A percentile compares a stretch with the other conserved stretches of the same genome.
Conservation (phyloP, 441 rosid genomes). For the Eruca vesicaria region DNA sequence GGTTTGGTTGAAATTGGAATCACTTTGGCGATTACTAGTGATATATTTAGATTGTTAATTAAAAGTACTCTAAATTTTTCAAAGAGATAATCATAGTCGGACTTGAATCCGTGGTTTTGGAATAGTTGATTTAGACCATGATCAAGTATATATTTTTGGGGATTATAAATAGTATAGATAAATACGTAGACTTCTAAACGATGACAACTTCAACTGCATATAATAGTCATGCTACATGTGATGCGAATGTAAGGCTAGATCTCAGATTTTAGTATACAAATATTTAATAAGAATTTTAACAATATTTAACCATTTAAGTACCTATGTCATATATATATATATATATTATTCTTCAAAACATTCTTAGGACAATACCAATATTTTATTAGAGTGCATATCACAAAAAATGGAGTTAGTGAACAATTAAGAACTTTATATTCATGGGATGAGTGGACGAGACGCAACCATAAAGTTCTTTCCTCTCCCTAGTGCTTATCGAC, state of each 20-base stretch:
- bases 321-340: too few species aligned
- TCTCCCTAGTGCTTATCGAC: not conserved
- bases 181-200: not conserved
- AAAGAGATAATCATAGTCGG: not conserved
- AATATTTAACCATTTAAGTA: too few species aligned
- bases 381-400: too few species aligned
- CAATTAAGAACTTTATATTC: too few species aligned
- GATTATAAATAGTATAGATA: not conserved
- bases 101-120: not conserved
- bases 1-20: not conserved
- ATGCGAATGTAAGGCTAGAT: not conserved
- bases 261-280: too few species aligned
- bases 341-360: too few species aligned
- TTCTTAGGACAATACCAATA: too few species aligned
- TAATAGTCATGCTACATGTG: not conserved
- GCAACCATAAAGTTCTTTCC: not conserved
- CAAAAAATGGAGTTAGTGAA: too few species aligned
- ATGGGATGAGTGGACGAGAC: not conserved
- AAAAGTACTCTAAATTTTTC: not conserved
- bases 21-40: not conserved
- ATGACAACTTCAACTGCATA: not conserved
- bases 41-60: not conserved
- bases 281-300: too few species aligned
- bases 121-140: not conserved
- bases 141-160: not conserved